A percentile compares a stretch with the other conserved stretches of the same genome.
phyloP scores from a whole-genome alignment of 2,329 filamentous ascomycete genomes.

The Tolypocladium cylindrosporum region DNA sequence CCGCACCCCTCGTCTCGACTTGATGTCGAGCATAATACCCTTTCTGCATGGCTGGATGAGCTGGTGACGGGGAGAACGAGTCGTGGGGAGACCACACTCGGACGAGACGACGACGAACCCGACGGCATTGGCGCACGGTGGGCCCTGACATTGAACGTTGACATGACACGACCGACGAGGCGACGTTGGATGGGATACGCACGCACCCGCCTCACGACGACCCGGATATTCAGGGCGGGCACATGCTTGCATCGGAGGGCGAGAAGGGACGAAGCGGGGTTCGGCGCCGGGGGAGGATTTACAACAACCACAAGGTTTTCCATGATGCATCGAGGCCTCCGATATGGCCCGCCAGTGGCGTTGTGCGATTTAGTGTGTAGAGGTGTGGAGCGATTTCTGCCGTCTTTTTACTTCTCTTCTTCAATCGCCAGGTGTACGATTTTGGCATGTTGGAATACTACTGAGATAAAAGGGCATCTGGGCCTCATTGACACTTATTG shows the following conservation, averaged over 20 bases:
- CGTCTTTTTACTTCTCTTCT: background rate
- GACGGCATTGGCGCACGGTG: background rate
- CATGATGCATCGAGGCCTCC: conserved; percentile 5
- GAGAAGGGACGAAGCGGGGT: background rate
- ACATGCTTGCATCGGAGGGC: background rate
- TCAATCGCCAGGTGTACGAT: conserved; percentile 3
- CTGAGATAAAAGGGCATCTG: background rate
- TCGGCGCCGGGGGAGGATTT: background rate
- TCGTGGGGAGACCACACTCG: background rate
- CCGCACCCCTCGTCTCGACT: background rate
- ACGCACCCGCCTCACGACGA: background rate
- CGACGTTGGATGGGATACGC: background rate
- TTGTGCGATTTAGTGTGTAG: conserved; percentile 7
- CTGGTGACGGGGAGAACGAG: background rate
- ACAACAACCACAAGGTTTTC: background rate
- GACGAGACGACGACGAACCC: background rate
- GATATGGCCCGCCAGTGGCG: conserved; percentile 6
- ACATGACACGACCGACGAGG: background rate
- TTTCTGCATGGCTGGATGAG: background rate
- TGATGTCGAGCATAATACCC: background rate
- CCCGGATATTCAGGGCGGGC: background rate
- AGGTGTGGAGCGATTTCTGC: conserved; percentile 1
- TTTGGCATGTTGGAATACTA: conserved; percentile 1
- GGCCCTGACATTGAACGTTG: background rate
- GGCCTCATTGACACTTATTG: background rate